Percentiles rank a stretch among this genome's conserved stretches.
Evolutionary conservation across 257 asterid species (phyloP).

Genomic region (Solanum bukasovii): DNA sequence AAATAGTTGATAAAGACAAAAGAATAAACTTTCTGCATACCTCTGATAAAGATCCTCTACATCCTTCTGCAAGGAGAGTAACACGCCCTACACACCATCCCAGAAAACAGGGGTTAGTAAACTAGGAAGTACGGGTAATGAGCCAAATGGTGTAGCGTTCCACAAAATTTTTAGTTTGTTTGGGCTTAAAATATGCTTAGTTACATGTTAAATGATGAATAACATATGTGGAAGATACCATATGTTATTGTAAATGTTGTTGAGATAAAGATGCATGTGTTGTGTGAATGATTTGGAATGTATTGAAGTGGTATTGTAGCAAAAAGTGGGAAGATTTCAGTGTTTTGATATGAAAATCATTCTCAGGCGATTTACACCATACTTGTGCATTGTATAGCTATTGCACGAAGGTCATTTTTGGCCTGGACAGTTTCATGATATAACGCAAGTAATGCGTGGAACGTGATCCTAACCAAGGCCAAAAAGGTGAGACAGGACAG

Average conservation of each 20-base stretch:
- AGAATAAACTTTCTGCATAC: conserved; percentile 22
- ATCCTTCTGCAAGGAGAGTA: conserved; percentile 91
- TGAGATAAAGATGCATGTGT: not conserved
- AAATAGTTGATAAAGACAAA: not conserved
- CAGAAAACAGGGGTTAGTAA: not conserved
- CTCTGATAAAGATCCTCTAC: conserved; percentile 98
- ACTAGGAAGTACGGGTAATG: not conserved
- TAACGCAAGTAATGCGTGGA: not conserved
- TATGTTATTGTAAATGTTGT: not conserved
- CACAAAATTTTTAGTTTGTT: not conserved
- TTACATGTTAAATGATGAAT: not conserved
- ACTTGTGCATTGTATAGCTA: not conserved
- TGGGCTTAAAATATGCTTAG: not conserved
- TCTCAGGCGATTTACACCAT: not conserved
- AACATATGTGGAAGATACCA: not conserved
- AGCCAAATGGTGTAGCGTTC: not conserved
- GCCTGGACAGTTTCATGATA: not conserved
- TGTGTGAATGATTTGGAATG: not conserved
- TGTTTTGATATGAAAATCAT: not conserved
- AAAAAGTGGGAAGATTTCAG: not conserved
- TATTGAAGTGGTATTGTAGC: not conserved
- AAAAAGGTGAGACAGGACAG: not conserved
- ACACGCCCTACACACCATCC: conserved; percentile 50
- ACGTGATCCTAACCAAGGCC: not conserved
- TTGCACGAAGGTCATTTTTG: not conserved